These are phyloP conservation scores for Fusarium verticillioides DNA, from an alignment of 2,329 filamentous ascomycete genomes.

Conservation along the genomic window DNA sequence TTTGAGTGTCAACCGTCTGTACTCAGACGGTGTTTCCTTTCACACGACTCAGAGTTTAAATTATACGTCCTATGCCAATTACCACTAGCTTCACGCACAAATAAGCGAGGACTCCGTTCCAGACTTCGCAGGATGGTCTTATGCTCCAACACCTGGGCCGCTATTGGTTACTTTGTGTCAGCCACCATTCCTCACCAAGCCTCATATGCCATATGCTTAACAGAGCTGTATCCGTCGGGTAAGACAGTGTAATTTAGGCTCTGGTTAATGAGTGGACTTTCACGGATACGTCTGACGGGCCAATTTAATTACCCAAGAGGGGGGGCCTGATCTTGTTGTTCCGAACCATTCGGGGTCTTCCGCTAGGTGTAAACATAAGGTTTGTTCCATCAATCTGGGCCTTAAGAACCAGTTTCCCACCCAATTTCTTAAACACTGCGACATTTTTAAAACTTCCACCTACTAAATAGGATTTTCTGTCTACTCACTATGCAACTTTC, in stretches of 20 bases:
- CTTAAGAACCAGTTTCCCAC: not conserved
- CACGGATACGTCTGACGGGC: accelerated
- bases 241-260: not conserved
- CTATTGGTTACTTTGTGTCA: too few relatives aligned
- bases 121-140: not conserved
- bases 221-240: accelerated
- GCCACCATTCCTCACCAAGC: not conserved
- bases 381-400: not conserved
- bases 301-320: too few relatives aligned
- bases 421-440: not conserved
- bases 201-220: not conserved
- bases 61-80: not conserved
- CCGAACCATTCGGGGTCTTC: not conserved
- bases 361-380: not conserved
- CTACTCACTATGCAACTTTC: accelerated
- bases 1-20: accelerated
- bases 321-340: not conserved
- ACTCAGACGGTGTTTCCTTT: accelerated
- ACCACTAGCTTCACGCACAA: accelerated
- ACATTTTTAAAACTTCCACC: accelerated
- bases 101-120: accelerated
- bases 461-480: not conserved
- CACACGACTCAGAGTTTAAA: not conserved
- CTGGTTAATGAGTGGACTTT: accelerated
- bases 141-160: too few relatives aligned